A percentile compares a stretch with the other conserved stretches of the same genome.
These are phyloP conservation scores for Psilocybe azurescens DNA, from an alignment of 768 basidiomycete species.

Conservation along the genomic window DNA sequence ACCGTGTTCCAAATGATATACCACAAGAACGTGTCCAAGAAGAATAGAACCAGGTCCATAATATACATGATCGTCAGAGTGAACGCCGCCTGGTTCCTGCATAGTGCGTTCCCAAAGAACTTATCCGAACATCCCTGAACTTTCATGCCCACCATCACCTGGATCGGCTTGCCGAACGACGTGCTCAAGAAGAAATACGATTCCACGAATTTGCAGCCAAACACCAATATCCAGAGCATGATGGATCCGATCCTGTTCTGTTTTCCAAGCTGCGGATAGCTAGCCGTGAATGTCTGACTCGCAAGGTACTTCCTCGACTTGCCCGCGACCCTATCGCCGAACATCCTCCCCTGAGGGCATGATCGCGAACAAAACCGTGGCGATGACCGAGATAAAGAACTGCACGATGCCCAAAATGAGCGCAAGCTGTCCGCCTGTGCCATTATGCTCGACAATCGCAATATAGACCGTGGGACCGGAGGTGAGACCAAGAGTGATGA, in stretches of 20 bases:
- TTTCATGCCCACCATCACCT: slow-evolving; percentile 96
- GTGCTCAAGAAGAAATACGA: slow-evolving; percentile 98
- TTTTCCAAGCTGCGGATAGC: slow-evolving; percentile 75
- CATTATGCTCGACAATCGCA: slow-evolving; percentile 77
- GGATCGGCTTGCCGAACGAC: slow-evolving; percentile 92
- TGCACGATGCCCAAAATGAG: slow-evolving; percentile 96
- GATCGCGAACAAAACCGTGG: slow-evolving; percentile 85
- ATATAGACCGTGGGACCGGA: slow-evolving; percentile 95
- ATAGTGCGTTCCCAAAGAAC: slow-evolving; percentile 83
- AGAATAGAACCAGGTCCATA: slow-evolving; percentile 97
- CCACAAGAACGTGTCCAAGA: slow-evolving; percentile 99
- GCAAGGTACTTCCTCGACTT: slow-evolving; percentile 98
- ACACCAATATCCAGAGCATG: slow-evolving; percentile 88
- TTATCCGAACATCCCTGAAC: slow-evolving; percentile 89
- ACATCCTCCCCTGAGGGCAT: slow-evolving; percentile 99
- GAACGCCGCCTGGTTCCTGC: slow-evolving; percentile 93
- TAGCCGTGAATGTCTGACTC: slow-evolving; percentile 97
- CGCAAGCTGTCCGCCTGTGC: slow-evolving; percentile 71
- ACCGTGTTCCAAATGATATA: slow-evolving; percentile 99
- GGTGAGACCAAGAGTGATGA: slow-evolving; percentile 90
- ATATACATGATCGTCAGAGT: slow-evolving; percentile 97
- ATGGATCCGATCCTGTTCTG: slow-evolving; percentile 79
- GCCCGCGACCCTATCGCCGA: slow-evolving; percentile 95
- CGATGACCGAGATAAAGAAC: slow-evolving; percentile 90
- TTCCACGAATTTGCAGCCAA: slow-evolving; percentile 95